Base-by-base conservation (phyloP, 202 grass and related monocot species). In the Brachypodium distachyon region DNA sequence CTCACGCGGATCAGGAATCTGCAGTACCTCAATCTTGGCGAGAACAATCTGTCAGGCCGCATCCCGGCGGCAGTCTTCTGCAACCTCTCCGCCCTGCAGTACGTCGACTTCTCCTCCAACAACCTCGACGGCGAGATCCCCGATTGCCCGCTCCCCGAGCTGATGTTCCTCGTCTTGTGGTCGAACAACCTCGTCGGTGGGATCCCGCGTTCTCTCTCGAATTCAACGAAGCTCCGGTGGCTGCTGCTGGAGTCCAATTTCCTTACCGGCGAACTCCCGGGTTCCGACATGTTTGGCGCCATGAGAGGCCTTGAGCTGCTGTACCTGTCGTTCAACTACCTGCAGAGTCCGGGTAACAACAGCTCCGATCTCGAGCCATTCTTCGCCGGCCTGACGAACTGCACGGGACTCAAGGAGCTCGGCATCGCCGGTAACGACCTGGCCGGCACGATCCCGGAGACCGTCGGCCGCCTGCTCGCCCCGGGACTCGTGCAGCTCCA, bases 111-210 rank as follows among this genome's bases (percentile, higher is more conserved):
- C 51, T 85, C 83, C 43, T 86, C 89, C 73, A 98, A 98, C 26
- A 78, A 44, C 1, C 87, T 98, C 10, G 32, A 55, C 21, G 91
- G 95, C 33, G 75, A 42, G 52, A 95, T 98, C 59, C 80, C 95
- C 63, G 72, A 84, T 26, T 98, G 89, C 77, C 47, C 53, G 5
- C 77, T 98, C 7, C 86, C 95, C 0, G 47, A 92, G 39, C 81
- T 98, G 48, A 71, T 59, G 59, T 98, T 90, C 73, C 74, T 98
- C 53, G 89, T 98, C 58, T 34, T 98, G 6, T 98, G 95, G 95
- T 88, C 84, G 3, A 95, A 98, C 79, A 78, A 92, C 70, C 78
- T 98, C 61, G 59, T 27, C 41, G 89, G 95, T 18, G 70, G 73
- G 1, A 89, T 98, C 36, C 95, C 95, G 1, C 37, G 23, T 0